Evolutionary conservation across 768 basidiomycete species (phyloP).

Genomic region (Paxillus rubicundulus): DNA sequence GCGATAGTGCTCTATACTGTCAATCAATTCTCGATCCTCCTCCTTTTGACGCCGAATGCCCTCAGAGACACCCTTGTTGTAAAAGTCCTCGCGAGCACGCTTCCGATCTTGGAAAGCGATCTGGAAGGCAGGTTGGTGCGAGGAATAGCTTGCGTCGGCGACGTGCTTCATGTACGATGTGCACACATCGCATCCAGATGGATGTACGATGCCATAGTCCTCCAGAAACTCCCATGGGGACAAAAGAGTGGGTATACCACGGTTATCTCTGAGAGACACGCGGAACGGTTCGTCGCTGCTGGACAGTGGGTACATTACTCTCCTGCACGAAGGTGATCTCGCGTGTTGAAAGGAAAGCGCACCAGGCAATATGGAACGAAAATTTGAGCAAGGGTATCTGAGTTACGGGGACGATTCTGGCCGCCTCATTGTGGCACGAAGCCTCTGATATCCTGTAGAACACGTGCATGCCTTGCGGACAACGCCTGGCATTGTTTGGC

Average conservation of each 20-base stretch:
- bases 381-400: constrained; percentile 17
- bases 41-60: constrained; percentile 41
- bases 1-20: constrained; percentile 34
- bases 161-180: constrained; percentile 40
- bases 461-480: constrained; percentile 32
- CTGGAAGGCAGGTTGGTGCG: constrained; percentile 38
- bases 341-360: constrained; percentile 14
- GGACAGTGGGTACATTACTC: constrained; percentile 32
- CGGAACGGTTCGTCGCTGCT: constrained; percentile 33
- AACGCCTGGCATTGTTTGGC: constrained; percentile 28
- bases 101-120: constrained; percentile 40
- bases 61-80: constrained; percentile 39
- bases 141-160: constrained; percentile 38
- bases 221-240: constrained; percentile 41
- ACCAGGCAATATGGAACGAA: constrained; percentile 17
- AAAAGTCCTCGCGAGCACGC: constrained; percentile 37
- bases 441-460: constrained; percentile 27
- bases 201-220: constrained; percentile 40
- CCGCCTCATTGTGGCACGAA: constrained; percentile 2
- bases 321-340: constrained; percentile 5
- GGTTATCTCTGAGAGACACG: constrained; percentile 26
- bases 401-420: constrained; percentile 11
- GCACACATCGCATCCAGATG: constrained; percentile 38
- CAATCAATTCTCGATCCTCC: constrained; percentile 35
- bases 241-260: constrained; percentile 32